Evolutionary conservation across 2,329 filamentous ascomycete species (phyloP), one percentile per base, ranked within the genome.

Genomic region (Zymoseptoria brevis): DNA sequence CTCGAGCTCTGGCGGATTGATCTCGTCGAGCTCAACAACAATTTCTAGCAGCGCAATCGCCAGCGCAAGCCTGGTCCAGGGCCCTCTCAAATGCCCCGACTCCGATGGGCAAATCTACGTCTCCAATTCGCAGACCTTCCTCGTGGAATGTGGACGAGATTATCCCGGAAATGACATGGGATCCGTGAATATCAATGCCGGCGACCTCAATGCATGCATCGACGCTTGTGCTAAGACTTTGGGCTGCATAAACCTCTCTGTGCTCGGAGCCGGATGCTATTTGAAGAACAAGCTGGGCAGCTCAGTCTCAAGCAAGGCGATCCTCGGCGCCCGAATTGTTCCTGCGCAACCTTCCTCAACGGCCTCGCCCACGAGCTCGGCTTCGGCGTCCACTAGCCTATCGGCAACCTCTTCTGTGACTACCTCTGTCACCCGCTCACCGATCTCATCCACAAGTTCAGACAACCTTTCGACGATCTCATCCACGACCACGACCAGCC

Each of bases 361-460:
- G 11, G 57, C 61, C 2, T 55, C 45, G 13, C 52, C 54, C 48
- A 57, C 61, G 11, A 59, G 61, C 2, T 55, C 45, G 13, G 52
- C 58, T 24, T 59, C 59, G 3, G 63, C 64, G 3, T 59, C 60
- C 4, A 41, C 1, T 16, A 16, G 35, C 11, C 35, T 1, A 13
- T 41, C 35, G 35, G n/a, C 35, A 16, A 41, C 11, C 11, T 41
- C 35, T 13, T 41, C 11, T 41, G 30, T 16, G 30, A 35, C 8
- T 16, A 35, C 30, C 13, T 35, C 30, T 35, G 30, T 11, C 30
- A 35, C 30, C 3, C 13, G 7, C 3, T 35, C 30, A 11, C 11
- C 41, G 89, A 94, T 59, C 85, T 95, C 30, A 79, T 88, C 58
- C 89, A 94, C 77, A 86, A 85, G 72, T 90, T 80, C 64, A 82